phyloP scores from a whole-genome alignment of 2,329 filamentous ascomycete genomes.

The Ambrosiella beaveri region DNA sequence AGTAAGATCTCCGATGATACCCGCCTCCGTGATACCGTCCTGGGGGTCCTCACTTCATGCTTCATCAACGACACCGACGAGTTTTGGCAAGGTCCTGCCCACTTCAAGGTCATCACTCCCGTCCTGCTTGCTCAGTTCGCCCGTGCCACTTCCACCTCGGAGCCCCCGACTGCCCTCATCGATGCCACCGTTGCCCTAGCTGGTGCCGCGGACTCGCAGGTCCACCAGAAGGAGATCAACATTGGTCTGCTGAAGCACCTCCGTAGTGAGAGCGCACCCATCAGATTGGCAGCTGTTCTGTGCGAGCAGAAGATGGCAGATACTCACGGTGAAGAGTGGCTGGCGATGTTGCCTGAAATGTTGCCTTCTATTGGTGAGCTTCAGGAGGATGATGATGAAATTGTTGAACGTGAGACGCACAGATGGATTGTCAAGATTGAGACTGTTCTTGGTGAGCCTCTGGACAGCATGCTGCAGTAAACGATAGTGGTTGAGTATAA shows the following conservation, averaged over 20 bases:
- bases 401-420: slow-evolving; percentile 75
- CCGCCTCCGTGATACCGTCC: slow-evolving; percentile 49
- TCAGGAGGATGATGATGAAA: slow-evolving; percentile 91
- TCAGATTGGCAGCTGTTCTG: slow-evolving; percentile 66
- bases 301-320: slow-evolving; percentile 67
- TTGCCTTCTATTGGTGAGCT: slow-evolving; percentile 88
- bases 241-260: slow-evolving; percentile 58
- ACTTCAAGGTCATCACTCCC: slow-evolving; percentile 57
- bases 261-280: slow-evolving; percentile 50
- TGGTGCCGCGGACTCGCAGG: slow-evolving; percentile 61
- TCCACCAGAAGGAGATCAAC: slow-evolving; percentile 87
- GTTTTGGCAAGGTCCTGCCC: slow-evolving; percentile 86
- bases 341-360: slow-evolving; percentile 84
- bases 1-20: slow-evolving; percentile 29
- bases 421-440: slow-evolving; percentile 86
- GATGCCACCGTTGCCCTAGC: slow-evolving; percentile 68
- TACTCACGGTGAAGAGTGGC: slow-evolving; percentile 79
- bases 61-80: slow-evolving; percentile 86
- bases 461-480: slow-evolving; percentile 83
- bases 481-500: background rate
- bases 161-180: slow-evolving; percentile 38
- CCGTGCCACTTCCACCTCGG: slow-evolving; percentile 15
- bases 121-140: slow-evolving; percentile 52
- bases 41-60: slow-evolving; percentile 54
- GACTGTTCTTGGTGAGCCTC: slow-evolving; percentile 69